Percentiles rank a stretch among this genome's conserved stretches.
Evolutionary conservation across 2,329 filamentous ascomycete species (phyloP).

Genomic region (Colletotrichum sublineola): DNA sequence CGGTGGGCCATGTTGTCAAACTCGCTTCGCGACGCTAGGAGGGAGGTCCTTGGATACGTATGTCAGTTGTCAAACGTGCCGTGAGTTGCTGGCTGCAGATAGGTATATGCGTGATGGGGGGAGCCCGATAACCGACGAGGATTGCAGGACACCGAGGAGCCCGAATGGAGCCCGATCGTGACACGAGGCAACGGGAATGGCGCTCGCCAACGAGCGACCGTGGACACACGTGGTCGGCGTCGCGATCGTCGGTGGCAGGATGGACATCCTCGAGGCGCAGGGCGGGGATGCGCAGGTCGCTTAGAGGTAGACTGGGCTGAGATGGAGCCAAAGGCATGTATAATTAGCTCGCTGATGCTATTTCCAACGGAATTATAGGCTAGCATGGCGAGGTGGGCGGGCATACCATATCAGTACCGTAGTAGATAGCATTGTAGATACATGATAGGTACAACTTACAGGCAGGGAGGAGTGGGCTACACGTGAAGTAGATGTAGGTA

Average conservation of each 20-base stretch:
- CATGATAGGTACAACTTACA: too few relatives aligned
- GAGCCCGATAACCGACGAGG: neutral
- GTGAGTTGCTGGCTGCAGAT: neutral
- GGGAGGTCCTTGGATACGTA: too few relatives aligned
- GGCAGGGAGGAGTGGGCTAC: slow-evolving; percentile 12
- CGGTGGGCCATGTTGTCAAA: neutral
- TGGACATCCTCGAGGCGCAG: slow-evolving; percentile 1
- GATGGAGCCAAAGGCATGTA: slow-evolving; percentile 19
- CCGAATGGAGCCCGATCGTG: neutral
- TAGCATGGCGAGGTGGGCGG: slow-evolving; percentile 5
- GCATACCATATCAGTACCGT: neutral
- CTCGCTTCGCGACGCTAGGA: neutral
- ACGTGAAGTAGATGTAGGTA: neutral
- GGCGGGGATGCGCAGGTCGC: slow-evolving; percentile 9
- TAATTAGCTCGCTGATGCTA: slow-evolving; percentile 37
- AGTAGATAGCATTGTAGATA: neutral
- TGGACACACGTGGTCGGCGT: neutral
- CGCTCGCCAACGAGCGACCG: neutral
- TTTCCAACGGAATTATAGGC: slow-evolving; percentile 22
- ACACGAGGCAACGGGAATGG: neutral
- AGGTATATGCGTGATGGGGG: neutral
- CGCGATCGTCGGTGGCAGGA: neutral
- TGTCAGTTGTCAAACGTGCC: neutral
- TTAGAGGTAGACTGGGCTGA: slow-evolving; percentile 16
- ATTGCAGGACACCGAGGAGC: neutral